Percentiles rank a stretch among this genome's conserved stretches.
phyloP scores from a whole-genome alignment of 2,329 filamentous ascomycete genomes.

The Plectosphaerella sp. region DNA sequence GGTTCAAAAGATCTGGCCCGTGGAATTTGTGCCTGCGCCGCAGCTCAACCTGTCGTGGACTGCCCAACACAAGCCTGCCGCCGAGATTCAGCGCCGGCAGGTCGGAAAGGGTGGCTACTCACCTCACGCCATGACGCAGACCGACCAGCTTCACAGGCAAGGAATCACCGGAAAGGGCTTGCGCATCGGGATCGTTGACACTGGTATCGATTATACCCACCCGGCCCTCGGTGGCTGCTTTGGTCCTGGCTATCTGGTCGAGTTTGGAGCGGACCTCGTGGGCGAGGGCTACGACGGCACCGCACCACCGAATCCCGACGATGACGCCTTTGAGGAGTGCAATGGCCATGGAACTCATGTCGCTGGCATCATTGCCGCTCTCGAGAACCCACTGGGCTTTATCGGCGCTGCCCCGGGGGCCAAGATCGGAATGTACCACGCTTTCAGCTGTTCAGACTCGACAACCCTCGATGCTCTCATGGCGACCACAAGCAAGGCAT shows the following conservation, averaged over 20 bases:
- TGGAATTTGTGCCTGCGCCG: conserved; percentile 38
- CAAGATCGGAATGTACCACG: conserved; percentile 31
- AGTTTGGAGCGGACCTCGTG: conserved; percentile 37
- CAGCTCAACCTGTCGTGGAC: conserved; percentile 34
- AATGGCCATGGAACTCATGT: conserved; percentile 39
- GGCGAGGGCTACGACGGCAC: conserved; percentile 27
- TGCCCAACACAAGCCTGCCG: conserved; percentile 15
- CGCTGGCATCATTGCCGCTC: conserved; percentile 39
- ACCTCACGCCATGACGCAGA: conserved; percentile 53
- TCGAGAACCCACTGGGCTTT: conserved; percentile 27
- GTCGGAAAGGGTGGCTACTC: conserved; percentile 30
- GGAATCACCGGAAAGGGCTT: conserved; percentile 45
- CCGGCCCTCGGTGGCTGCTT: conserved; percentile 43
- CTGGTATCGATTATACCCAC: conserved; percentile 38
- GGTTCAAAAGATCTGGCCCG: conserved; percentile 46
- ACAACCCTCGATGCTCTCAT: conserved; percentile 31
- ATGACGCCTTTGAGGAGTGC: conserved; percentile 33
- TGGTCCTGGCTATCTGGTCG: conserved; percentile 38
- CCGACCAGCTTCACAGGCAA: conserved; percentile 44
- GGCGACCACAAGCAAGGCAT: conserved; percentile 32
- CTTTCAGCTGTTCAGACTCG: conserved; percentile 26
- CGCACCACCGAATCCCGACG: conserved; percentile 25
- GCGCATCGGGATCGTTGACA: conserved; percentile 50
- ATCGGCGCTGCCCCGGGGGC: conserved; percentile 33
- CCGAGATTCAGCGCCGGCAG: conserved; percentile 4